Conservation (phyloP, 441 rosid species). For the Codiaeum variegatum region DNA sequence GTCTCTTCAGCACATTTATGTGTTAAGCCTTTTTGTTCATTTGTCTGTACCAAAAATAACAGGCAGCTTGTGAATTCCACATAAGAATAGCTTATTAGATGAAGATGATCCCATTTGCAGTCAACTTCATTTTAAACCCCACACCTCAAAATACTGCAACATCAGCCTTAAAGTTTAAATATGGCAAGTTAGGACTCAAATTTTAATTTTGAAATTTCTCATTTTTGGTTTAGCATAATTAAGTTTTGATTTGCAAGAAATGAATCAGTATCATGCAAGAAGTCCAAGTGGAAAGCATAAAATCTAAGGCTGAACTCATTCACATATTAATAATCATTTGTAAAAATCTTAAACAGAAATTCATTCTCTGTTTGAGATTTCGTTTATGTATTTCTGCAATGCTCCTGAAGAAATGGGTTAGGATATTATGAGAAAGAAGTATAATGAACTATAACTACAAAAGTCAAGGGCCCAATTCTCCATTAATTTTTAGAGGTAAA, state of each 20-base stretch:
- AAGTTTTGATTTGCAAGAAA: neutral
- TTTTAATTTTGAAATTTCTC: neutral
- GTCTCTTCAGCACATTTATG: slow-evolving; percentile 57
- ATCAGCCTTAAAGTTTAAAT: neutral
- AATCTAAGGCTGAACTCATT: neutral
- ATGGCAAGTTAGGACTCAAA: neutral
- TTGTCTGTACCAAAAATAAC: slow-evolving; percentile 49
- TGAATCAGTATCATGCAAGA: neutral
- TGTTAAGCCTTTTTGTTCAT: slow-evolving; percentile 55
- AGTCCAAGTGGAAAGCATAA: neutral
- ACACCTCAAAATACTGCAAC: neutral
- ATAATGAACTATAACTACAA: neutral
- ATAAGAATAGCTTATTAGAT: slow-evolving; percentile 4
- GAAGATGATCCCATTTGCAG: neutral
- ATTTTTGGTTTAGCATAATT: neutral
- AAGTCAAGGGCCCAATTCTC: neutral
- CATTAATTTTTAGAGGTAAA: neutral
- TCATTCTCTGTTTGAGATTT: neutral
- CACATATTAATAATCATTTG: neutral
- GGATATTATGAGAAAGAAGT: neutral
- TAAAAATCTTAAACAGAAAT: neutral
- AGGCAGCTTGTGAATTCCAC: slow-evolving; percentile 14
- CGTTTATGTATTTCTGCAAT: neutral
- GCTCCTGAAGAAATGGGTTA: neutral
- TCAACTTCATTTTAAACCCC: neutral